Base-by-base conservation (phyloP, 208 protist genomes). In the Trypanosoma scelopori region DNA sequence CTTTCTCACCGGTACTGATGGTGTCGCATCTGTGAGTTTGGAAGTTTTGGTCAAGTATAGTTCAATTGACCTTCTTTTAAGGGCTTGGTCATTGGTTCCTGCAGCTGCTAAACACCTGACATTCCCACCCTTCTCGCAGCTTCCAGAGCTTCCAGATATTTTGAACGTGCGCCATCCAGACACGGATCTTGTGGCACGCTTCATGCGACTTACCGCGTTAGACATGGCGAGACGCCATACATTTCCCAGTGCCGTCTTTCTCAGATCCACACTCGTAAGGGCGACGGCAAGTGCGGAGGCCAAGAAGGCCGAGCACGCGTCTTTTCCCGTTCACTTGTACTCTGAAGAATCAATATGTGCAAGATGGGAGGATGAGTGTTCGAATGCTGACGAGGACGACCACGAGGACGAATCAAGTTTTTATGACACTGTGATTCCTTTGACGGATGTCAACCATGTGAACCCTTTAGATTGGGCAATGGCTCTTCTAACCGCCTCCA, bases 391-490 rank as follows among this genome's bases (percentile, higher is more conserved):
- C 32, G 69, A 77, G 55, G 56, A 41, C 22, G 62, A 78, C 15
- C 48, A 48, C 6, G 52, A 42, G 16, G 68, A 66, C 20, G 67
- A 67, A 25, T 5, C 6, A 12, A 42, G n/a, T 55, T 20, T 13
- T 6, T 25, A 47, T 61, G 16, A 16, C 25, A 56, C 28, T 16
- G 27, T 55, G 35, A 65, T 72, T 58, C 57, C 49, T 28, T 53
- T 22, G 16, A 65, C 50, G 39, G 82, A 47, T 50, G 66, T 12
- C 50, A 42, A 62, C 6, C 32, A 69, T 18, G 71, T 94, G 18
- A 77, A 69, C 67, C 50, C 80, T 7, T 69, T 91, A 51, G 88
- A 94, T 52, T 91, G 85, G 63, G 76, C 70, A 16, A 76, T 94
- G 20, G 82, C 81, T 6, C 53, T 94, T 62, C 71, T 45, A 25